Evolutionary conservation across 2,329 filamentous ascomycete species (phyloP).

Genomic region (Corniculantispora saksenae): DNA sequence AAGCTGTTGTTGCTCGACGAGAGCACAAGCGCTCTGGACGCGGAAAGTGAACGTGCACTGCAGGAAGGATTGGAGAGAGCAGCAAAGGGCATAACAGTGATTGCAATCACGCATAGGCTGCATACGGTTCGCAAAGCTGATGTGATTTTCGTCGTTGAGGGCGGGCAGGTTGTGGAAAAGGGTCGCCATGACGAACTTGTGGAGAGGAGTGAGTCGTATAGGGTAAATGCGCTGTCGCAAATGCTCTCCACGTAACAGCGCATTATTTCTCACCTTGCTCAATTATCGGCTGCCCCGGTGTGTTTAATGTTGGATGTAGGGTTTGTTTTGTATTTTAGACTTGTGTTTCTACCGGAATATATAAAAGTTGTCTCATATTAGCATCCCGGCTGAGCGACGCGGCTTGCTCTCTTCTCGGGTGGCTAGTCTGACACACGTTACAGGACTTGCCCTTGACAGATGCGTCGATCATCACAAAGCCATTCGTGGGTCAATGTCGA

Average conservation of each 20-base stretch:
- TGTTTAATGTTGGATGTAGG: too few relatives aligned
- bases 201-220: conserved; percentile 53
- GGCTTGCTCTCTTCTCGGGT: too few relatives aligned
- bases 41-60: conserved; percentile 66
- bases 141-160: conserved; percentile 59
- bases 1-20: conserved; percentile 78
- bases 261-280: background rate
- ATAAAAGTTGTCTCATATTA: too few relatives aligned
- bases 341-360: too few relatives aligned
- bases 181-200: conserved; percentile 57
- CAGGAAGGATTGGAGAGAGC: conserved; percentile 65
- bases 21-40: conserved; percentile 76
- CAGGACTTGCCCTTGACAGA: too few relatives aligned
- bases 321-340: too few relatives aligned
- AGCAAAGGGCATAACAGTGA: conserved; percentile 54
- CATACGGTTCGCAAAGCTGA: conserved; percentile 59
- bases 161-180: conserved; percentile 51
- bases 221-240: conserved; percentile 54
- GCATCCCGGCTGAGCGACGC: too few relatives aligned
- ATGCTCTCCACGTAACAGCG: conserved; percentile 36
- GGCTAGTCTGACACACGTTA: too few relatives aligned
- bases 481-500: too few relatives aligned
- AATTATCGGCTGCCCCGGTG: too few relatives aligned
- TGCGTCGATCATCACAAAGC: too few relatives aligned
- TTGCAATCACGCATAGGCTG: conserved; percentile 60